Base-by-base conservation (phyloP, 306 rosid species). In the Begonia fuchsioides region DNA sequence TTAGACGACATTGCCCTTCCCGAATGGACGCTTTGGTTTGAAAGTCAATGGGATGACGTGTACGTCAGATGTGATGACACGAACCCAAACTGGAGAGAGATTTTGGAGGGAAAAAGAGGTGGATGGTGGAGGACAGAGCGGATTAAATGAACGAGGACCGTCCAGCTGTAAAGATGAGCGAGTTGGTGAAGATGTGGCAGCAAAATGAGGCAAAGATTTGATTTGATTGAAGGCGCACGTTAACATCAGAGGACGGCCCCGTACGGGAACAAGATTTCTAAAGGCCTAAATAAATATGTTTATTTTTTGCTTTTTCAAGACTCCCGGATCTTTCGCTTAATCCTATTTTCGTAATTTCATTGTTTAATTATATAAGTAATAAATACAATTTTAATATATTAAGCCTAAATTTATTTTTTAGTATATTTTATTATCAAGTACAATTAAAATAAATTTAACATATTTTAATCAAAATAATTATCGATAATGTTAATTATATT, bases 51-150 rank as follows among this genome's bases (percentile, higher is more conserved):
- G 16, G 15, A 45, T 71, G 81, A 60, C 61, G 64, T 60, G 44
- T 49, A 69, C 39, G 47, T 64, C 73, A 58, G 60, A 38, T 41
- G 6, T 8, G 9, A 20, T 13, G 81, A 59, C 71, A 70, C 83
- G 77, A 60, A 40, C 45, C 26, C 48, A 8, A 35, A 13, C 5
- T 45, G 39, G 39, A 17, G 50, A 38, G 14, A 59, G 49, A 15
- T 11, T 50, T 69, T 64, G 74, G 80, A 59, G 92, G 86, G 78
- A 74, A 69, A 62, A 57, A 59, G 12, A 65, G 71, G 39, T 48
- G 44, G 61, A n/a, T 20, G 20, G 44, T 68, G 74, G 66, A 63
- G 49, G 66, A 64, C 54, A 57, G 65, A 52, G 44, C 11, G 65
- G 43, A 46, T 26, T 11, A 15, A 26, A 12, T 43, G 11, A 58